Evolutionary conservation across 1,284 basidiomycete species (phyloP).

Genomic region (Cryptococcus depauperatus): DNA sequence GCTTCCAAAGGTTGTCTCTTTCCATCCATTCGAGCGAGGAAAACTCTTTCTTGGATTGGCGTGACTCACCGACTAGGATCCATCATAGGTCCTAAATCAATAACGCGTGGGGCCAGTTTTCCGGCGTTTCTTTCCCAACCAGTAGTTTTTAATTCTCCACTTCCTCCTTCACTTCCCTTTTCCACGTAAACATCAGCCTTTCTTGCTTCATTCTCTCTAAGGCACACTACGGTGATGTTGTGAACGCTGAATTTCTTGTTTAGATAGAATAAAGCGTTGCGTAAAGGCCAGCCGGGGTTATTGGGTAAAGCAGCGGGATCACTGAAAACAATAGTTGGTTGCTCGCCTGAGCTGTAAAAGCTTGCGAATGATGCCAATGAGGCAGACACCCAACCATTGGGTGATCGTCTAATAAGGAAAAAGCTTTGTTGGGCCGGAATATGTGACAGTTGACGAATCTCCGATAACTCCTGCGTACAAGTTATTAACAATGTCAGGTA

Average conservation of each 20-base stretch:
- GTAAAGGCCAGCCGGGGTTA: slow-evolving; percentile 88
- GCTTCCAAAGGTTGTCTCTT: not conserved
- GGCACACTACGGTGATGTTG: slow-evolving; percentile 61
- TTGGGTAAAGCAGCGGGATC: slow-evolving; percentile 73
- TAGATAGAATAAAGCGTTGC: slow-evolving; percentile 82
- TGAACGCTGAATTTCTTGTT: slow-evolving; percentile 50
- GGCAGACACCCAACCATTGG: too few relatives aligned
- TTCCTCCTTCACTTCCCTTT: slow-evolving; percentile 87
- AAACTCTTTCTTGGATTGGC: too few relatives aligned
- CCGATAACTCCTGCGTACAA: slow-evolving; percentile 18
- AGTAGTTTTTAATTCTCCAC: too few relatives aligned
- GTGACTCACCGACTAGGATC: slow-evolving; percentile 59
- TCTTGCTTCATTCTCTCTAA: slow-evolving; percentile 54
- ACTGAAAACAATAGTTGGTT: slow-evolving; percentile 58
- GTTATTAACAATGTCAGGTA: not conserved
- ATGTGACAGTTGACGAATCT: slow-evolving; percentile 16
- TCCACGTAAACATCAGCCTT: too few relatives aligned
- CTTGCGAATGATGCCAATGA: too few relatives aligned
- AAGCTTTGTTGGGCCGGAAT: not conserved
- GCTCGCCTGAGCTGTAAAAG: too few relatives aligned
- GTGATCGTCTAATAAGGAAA: slow-evolving; percentile 21
- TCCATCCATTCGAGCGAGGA: too few relatives aligned
- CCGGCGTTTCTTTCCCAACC: too few relatives aligned
- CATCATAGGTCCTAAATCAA: slow-evolving; percentile 92
- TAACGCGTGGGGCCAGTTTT: slow-evolving; percentile 78